Percentiles rank a stretch among this genome's conserved stretches.
phyloP scores from a whole-genome alignment of 202 grass and related monocot species.

The Cymbopogon flexuosus region DNA sequence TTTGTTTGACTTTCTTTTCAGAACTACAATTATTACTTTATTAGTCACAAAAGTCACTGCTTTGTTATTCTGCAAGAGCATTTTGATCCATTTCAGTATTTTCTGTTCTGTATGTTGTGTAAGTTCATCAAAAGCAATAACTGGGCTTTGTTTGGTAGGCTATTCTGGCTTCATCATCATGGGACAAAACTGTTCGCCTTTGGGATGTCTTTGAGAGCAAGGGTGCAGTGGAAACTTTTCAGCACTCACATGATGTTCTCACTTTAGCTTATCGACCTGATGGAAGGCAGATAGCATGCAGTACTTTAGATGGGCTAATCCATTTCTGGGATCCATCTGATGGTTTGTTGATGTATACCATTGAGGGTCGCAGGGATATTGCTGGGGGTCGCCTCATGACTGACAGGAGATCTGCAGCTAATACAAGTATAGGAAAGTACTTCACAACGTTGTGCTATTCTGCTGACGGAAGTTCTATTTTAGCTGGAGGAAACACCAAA shows the following conservation, averaged over 20 bases:
- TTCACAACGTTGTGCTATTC: constrained; percentile 92
- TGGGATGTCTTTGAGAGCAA: constrained; percentile 99
- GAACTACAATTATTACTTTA: neutral
- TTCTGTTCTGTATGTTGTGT: constrained; percentile 4
- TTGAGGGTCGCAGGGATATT: constrained; percentile 88
- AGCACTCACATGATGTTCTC: constrained; percentile 89
- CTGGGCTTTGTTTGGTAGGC: constrained; percentile 33
- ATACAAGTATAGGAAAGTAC: constrained; percentile 74
- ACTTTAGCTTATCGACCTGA: constrained; percentile 88
- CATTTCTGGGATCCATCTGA: constrained; percentile 92
- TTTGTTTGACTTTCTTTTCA: neutral
- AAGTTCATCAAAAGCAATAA: neutral
- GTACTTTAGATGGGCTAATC: constrained; percentile 88
- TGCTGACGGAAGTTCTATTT: constrained; percentile 85
- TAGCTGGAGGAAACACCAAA: constrained; percentile 90
- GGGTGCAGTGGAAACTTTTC: constrained; percentile 84
- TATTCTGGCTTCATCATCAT: constrained; percentile 84
- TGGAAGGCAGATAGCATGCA: constrained; percentile 85
- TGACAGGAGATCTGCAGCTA: constrained; percentile 81
- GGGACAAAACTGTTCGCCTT: constrained; percentile 88
- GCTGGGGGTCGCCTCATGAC: constrained; percentile 87
- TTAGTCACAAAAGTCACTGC: neutral
- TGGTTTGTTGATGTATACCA: constrained; percentile 83
- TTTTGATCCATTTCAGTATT: constrained; percentile 17
- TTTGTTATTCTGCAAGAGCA: neutral